A percentile compares a stretch with the other conserved stretches of the same genome.
phyloP scores from a whole-genome alignment of 352 stramenopile species.

The Pythium myriotylum region DNA sequence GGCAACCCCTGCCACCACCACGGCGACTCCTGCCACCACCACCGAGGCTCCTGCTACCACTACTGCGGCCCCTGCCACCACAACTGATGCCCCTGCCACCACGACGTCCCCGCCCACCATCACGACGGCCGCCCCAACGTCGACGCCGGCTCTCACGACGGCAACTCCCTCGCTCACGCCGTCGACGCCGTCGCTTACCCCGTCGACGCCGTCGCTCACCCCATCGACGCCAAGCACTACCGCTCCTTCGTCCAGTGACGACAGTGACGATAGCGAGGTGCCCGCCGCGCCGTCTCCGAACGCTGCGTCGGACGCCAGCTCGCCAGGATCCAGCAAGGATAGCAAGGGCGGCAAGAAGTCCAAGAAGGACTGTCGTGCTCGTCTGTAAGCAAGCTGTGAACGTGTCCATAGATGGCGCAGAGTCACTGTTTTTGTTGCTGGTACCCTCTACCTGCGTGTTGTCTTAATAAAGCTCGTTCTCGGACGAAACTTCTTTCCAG shows the following conservation, averaged over 20 bases:
- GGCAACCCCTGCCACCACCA: background rate
- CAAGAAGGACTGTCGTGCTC: constrained; percentile 14
- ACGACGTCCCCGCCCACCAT: background rate
- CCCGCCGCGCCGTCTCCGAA: background rate
- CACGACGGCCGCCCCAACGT: constrained; percentile 5
- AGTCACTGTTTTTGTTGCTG: background rate
- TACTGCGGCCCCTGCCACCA: background rate
- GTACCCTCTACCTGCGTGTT: background rate
- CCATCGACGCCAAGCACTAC: background rate
- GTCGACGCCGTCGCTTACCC: background rate
- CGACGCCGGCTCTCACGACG: background rate
- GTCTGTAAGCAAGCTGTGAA: constrained; percentile 1
- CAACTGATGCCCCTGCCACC: background rate
- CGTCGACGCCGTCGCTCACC: background rate
- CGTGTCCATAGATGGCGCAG: constrained; percentile 1
- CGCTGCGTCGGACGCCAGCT: constrained; percentile 1
- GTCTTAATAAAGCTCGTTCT: too few relatives aligned
- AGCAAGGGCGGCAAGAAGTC: constrained; percentile 4
- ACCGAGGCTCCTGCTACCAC: background rate
- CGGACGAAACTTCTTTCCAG: too few relatives aligned
- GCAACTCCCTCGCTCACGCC: background rate
- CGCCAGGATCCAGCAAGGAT: background rate
- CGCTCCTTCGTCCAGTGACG: background rate
- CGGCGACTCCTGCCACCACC: background rate
- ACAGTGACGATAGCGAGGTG: background rate